Evolutionary conservation across 805 yeast genomes (phyloP).

Genomic region (Zygotorulaspora sp.): DNA sequence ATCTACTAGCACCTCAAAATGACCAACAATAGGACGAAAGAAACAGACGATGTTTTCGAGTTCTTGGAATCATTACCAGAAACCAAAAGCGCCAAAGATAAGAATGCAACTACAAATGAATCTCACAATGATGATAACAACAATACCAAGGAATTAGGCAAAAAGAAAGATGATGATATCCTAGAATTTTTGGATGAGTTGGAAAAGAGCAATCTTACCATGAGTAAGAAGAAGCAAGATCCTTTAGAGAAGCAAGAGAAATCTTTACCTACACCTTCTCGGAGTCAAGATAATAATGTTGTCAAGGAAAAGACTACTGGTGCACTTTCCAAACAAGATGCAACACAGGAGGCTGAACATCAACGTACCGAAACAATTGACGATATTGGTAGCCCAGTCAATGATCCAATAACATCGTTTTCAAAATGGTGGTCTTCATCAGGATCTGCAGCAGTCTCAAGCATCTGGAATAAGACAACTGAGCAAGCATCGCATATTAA

Average conservation of each 20-base stretch:
- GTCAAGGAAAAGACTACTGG: constrained; percentile 11
- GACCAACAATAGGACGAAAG: constrained; percentile 37
- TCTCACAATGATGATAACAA: constrained; percentile 38
- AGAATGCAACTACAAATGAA: constrained; percentile 6
- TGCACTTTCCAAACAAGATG: constrained; percentile 13
- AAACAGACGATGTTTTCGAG: constrained; percentile 72
- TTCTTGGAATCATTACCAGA: constrained; percentile 78
- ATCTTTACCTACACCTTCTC: constrained; percentile 17
- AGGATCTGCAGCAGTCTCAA: constrained; percentile 61
- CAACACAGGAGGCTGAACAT: constrained; percentile 23
- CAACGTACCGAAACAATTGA: constrained; percentile 23
- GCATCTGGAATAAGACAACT: constrained; percentile 62
- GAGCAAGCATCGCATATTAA: constrained; percentile 42
- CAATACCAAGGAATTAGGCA: constrained; percentile 35
- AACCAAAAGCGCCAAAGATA: constrained; percentile 32
- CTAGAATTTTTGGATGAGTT: constrained; percentile 56
- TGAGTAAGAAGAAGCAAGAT: constrained; percentile 22
- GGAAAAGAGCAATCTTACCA: constrained; percentile 53
- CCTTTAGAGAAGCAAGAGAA: constrained; percentile 10
- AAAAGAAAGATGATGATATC: constrained; percentile 38
- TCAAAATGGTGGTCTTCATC: constrained; percentile 72
- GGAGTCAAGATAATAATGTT: constrained; percentile 24
- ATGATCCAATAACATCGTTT: constrained; percentile 61
- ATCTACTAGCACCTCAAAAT: constrained; percentile 6
- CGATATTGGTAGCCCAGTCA: constrained; percentile 28